Conservation (phyloP, 2,329 filamentous ascomycete species). For the Nothophaeocryptopus gaeumannii region DNA sequence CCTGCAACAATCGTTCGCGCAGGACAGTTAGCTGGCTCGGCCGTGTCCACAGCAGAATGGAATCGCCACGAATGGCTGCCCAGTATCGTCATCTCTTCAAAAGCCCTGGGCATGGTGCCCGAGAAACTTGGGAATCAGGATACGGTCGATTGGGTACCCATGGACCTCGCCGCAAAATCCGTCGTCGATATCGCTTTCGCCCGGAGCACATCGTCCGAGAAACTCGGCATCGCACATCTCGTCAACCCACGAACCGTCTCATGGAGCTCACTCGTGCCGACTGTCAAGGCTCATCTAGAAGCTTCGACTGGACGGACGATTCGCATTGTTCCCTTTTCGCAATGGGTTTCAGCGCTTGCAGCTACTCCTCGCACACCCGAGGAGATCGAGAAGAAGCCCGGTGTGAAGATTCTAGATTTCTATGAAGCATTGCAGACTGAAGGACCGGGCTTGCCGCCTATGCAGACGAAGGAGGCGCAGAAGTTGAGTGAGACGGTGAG, state of each 20-base stretch:
- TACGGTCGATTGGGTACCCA: constrained; percentile 46
- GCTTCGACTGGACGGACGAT: constrained; percentile 11
- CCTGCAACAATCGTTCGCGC: constrained; percentile 25
- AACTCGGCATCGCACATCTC: constrained; percentile 28
- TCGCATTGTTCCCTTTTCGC: constrained; percentile 21
- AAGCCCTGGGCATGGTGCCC: constrained; percentile 39
- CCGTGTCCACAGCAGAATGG: constrained; percentile 35
- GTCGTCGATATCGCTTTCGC: constrained; percentile 21
- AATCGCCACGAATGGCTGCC: constrained; percentile 45
- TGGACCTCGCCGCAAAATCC: constrained; percentile 40
- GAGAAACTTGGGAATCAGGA: constrained; percentile 35
- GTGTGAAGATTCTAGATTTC: constrained; percentile 32
- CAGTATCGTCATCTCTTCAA: constrained; percentile 41
- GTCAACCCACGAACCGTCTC: constrained; percentile 28
- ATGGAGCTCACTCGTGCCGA: constrained; percentile 27
- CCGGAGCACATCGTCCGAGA: constrained; percentile 7
- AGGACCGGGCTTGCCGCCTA: constrained; percentile 19
- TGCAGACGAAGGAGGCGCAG: constrained; percentile 25
- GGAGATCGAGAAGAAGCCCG: constrained; percentile 26
- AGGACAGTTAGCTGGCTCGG: constrained; percentile 30
- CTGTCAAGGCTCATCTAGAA: constrained; percentile 20
- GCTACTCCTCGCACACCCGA: constrained; percentile 17
- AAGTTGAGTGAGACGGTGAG: constrained; percentile 32
- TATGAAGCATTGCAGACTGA: constrained; percentile 24
- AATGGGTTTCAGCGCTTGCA: constrained; percentile 27